These are phyloP conservation scores for Xanthoconium purpureum DNA, from an alignment of 768 basidiomycete genomes.

Conservation along the genomic window DNA sequence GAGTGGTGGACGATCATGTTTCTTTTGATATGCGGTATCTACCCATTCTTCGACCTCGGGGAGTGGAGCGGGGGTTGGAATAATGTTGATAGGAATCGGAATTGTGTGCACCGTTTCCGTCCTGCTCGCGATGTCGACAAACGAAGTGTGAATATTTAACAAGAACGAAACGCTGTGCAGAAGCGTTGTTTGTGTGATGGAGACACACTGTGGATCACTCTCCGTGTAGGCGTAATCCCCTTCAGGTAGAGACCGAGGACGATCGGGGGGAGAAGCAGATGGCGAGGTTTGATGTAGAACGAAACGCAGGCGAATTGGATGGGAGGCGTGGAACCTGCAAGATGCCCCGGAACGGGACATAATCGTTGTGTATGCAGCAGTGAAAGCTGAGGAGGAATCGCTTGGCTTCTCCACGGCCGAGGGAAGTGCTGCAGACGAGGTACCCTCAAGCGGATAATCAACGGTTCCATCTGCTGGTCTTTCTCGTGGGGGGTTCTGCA, in stretches of 20 bases:
- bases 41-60: slow-evolving; percentile 72
- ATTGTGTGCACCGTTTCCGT: slow-evolving; percentile 66
- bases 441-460: slow-evolving; percentile 27
- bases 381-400: slow-evolving; percentile 37
- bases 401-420: slow-evolving; percentile 28
- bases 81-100: slow-evolving; percentile 64
- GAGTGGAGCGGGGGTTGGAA: slow-evolving; percentile 75
- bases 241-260: slow-evolving; percentile 41
- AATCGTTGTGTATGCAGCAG: slow-evolving; percentile 48
- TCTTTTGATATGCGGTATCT: slow-evolving; percentile 80
- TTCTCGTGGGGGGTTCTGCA: slow-evolving; percentile 28
- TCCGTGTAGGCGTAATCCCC: slow-evolving; percentile 47
- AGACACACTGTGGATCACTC: slow-evolving; percentile 62
- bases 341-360: slow-evolving; percentile 88
- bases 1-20: slow-evolving; percentile 77
- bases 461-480: slow-evolving; percentile 10
- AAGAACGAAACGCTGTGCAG: slow-evolving; percentile 82
- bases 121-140: slow-evolving; percentile 66
- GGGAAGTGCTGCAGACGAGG: slow-evolving; percentile 28
- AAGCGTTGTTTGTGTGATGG: slow-evolving; percentile 78
- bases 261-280: slow-evolving; percentile 47
- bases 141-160: slow-evolving; percentile 70
- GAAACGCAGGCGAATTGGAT: slow-evolving; percentile 73
- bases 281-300: slow-evolving; percentile 66
- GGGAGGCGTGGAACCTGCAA: slow-evolving; percentile 81